These are phyloP conservation scores for Gossypium armourianum DNA, from an alignment of 441 rosid genomes.

Conservation along the genomic window DNA sequence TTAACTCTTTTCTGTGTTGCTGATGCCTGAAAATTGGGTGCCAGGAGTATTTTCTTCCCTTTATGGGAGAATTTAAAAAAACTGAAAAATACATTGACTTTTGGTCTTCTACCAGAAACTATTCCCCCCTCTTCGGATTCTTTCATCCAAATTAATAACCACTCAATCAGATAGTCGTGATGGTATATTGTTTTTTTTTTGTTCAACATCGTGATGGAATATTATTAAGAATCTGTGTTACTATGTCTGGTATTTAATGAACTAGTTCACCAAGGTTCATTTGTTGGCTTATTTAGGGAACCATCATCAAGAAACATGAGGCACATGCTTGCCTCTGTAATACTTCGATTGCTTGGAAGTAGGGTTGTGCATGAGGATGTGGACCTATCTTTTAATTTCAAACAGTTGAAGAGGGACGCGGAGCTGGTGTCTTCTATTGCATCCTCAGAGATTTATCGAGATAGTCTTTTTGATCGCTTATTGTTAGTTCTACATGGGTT, in stretches of 20 bases:
- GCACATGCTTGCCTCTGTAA: constrained; percentile 71
- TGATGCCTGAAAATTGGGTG: background rate
- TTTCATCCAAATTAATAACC: background rate
- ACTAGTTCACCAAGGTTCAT: constrained; percentile 2
- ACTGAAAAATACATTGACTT: background rate
- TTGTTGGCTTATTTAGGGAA: constrained; percentile 46
- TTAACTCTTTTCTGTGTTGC: background rate
- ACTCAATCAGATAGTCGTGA: background rate
- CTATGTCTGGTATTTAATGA: constrained; percentile 1
- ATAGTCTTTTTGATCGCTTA: constrained; percentile 69
- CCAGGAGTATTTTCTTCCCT: background rate
- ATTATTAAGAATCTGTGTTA: background rate
- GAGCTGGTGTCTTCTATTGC: constrained; percentile 37
- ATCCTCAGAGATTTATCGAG: constrained; percentile 42
- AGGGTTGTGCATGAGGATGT: constrained; percentile 83
- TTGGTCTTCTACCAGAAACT: background rate
- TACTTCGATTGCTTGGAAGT: constrained; percentile 81
- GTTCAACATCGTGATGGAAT: background rate
- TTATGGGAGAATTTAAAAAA: background rate
- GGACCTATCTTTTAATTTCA: constrained; percentile 39
- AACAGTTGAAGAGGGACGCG: constrained; percentile 44
- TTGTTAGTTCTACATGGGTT: constrained; percentile 76
- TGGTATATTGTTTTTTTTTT: background rate
- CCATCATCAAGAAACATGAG: constrained; percentile 69
- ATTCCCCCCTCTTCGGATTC: background rate